phyloP scores from a whole-genome alignment of 495 filamentous ascomycete genomes.

The Lophiostoma macrostomum region DNA sequence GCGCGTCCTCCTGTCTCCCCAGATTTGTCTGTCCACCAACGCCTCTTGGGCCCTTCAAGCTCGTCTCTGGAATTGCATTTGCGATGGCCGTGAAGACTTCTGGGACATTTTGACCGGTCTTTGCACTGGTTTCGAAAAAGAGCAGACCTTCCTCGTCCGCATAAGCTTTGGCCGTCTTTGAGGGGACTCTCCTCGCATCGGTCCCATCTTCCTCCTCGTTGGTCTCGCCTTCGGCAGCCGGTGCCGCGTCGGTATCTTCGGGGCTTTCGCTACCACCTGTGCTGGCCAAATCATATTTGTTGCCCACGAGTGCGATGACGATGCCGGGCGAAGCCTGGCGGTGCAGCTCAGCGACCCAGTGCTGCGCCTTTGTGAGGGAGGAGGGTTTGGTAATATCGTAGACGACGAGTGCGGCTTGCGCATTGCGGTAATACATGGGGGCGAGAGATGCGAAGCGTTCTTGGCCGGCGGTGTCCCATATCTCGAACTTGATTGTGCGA shows the following conservation, averaged over 20 bases:
- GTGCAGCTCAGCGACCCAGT: conserved; percentile 98
- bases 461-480: conserved; percentile 99
- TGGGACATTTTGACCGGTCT: conserved; percentile 88
- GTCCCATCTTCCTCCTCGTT: conserved; percentile 47
- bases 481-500: conserved; percentile 98
- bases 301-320: conserved; percentile 94
- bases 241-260: conserved; percentile 26
- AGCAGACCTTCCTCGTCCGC: conserved; percentile 90
- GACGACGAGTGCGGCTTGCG: conserved; percentile 95
- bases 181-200: conserved; percentile 82
- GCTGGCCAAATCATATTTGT: conserved; percentile 82
- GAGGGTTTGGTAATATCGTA: conserved; percentile 98
- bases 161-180: conserved; percentile 84
- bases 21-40: conserved; percentile 46
- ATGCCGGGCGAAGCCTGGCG: conserved; percentile 97
- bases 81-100: conserved; percentile 99
- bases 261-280: conserved; percentile 40
- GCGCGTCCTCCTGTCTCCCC: conserved; percentile 55
- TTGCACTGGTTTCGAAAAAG: conserved; percentile 98
- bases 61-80: conserved; percentile 93
- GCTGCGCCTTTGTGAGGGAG: conserved; percentile 91
- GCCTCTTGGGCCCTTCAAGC: conserved; percentile 78
- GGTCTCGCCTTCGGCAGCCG: conserved; percentile 53
- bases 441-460: conserved; percentile 96
- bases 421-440: conserved; percentile 99